A percentile compares a stretch with the other conserved stretches of the same genome.
These are phyloP conservation scores for Colletotrichum echinochloae DNA, from an alignment of 2,329 filamentous ascomycete species.

Conservation along the genomic window DNA sequence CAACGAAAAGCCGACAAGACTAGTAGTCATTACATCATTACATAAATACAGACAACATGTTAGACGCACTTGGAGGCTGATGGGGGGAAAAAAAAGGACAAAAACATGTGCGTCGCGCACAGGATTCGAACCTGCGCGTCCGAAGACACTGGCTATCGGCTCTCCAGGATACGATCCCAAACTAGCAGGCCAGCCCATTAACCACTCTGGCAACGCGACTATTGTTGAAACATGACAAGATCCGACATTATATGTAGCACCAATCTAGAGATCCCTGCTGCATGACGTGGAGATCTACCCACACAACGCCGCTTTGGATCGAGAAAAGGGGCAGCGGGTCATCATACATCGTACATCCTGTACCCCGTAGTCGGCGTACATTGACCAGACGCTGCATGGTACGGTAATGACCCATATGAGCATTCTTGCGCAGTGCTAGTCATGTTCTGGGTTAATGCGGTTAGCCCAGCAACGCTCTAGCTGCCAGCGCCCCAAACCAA, in stretches of 20 bases:
- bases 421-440: background rate
- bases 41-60: too few species aligned
- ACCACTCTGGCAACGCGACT: conserved; percentile 40
- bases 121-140: conserved; percentile 41
- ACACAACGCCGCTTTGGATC: background rate
- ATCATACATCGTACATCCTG: too few species aligned
- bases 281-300: background rate
- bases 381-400: conserved; percentile 19
- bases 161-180: conserved; percentile 4
- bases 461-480: conserved; percentile 1
- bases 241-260: background rate
- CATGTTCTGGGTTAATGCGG: background rate
- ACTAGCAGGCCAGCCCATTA: conserved; percentile 41
- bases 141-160: conserved; percentile 38
- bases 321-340: background rate
- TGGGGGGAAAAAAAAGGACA: too few species aligned
- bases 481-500: background rate
- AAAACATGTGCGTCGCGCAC: conserved; percentile 24
- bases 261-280: rapidly evolving
- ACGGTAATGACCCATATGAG: background rate
- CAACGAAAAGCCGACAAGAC: too few species aligned
- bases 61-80: too few species aligned
- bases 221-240: rapidly evolving
- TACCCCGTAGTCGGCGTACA: background rate
- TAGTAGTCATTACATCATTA: too few species aligned